Evolutionary conservation across 2,329 filamentous ascomycete species (phyloP).

Genomic region (Exophiala xenobiotica): DNA sequence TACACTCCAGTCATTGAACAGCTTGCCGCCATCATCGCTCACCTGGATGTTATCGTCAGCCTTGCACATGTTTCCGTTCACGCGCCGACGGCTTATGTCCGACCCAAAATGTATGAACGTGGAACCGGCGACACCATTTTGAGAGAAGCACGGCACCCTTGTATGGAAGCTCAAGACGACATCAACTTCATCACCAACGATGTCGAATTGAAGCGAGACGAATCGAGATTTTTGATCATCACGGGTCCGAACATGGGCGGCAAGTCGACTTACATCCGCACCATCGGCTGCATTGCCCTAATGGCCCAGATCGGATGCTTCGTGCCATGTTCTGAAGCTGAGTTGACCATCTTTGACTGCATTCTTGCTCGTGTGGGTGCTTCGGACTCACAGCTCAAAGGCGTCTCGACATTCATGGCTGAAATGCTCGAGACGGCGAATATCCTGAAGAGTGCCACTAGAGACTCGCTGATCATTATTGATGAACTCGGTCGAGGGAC

Average conservation of each 20-base stretch:
- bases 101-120: slow-evolving; percentile 84
- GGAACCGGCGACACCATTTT: slow-evolving; percentile 85
- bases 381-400: slow-evolving; percentile 94
- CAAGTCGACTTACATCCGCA: slow-evolving; percentile 96
- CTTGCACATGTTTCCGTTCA: slow-evolving; percentile 92
- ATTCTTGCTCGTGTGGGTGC: slow-evolving; percentile 95
- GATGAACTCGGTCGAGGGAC: slow-evolving; percentile 96
- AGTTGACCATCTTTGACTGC: slow-evolving; percentile 93
- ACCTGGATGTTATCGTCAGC: slow-evolving; percentile 91
- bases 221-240: slow-evolving; percentile 91
- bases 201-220: slow-evolving; percentile 72
- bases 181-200: slow-evolving; percentile 99
- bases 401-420: slow-evolving; percentile 98
- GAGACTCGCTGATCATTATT: slow-evolving; percentile 95
- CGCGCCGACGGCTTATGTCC: slow-evolving; percentile 85
- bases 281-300: slow-evolving; percentile 92
- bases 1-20: slow-evolving; percentile 92
- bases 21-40: slow-evolving; percentile 81
- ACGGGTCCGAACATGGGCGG: slow-evolving; percentile 99
- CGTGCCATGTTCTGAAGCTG: slow-evolving; percentile 85
- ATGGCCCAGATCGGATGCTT: slow-evolving; percentile 98
- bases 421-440: slow-evolving; percentile 99
- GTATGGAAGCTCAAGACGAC: slow-evolving; percentile 98
- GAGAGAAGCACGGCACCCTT: slow-evolving; percentile 92
- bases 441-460: slow-evolving; percentile 93